Evolutionary conservation across 2,329 filamentous ascomycete species (phyloP), one percentile per base, ranked within the genome.

Genomic region (Colletotrichum ledebouriae): DNA sequence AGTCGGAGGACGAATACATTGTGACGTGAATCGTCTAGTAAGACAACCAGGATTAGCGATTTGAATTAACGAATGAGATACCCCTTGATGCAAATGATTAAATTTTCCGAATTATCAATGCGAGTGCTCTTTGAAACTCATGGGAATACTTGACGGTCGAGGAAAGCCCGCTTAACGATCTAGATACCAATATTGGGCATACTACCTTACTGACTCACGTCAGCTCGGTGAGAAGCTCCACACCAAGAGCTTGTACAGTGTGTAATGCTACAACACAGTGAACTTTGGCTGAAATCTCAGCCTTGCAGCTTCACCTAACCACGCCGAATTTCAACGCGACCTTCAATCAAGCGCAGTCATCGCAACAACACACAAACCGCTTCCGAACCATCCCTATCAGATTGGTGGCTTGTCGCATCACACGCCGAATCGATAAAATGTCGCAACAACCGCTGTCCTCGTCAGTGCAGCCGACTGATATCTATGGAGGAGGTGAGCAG

Each of bases 401-500:
- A 12, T 60, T 42, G 56, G 46, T 52, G 60, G 57, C 52, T 47
- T 50, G 63, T 59, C 50, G 59, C 55, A 69, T 61, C 20, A 53
- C 20, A 60, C 56, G n/a, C 22, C 69, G 64, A 6, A 1, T 29
- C 29, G 29, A 65, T 70, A 79, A 37, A 70, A 89, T 88, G 87
- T 84, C 86, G 68, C 82, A 85, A 71, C 86, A 88, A 78, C 84
- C 85, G 67, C 76, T 89, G 72, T 83, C 82, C 52, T 84, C 86
- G 74, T 81, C 86, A 75, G 82, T 82, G 71, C 86, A 86, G 78
- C 87, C 87, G 70, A 89, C 86, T 65, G 87, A 90, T 76, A 84
- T 89, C 69, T 90, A 90, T 72, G 87, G 87, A 73, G 87, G 87
- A 86, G 87, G 87, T 89, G 77, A 72, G 76, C 66, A 50, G 55